Evolutionary conservation across 2,329 filamentous ascomycete genomes (phyloP).

Genomic region (Acephala macrosclerotiorum): DNA sequence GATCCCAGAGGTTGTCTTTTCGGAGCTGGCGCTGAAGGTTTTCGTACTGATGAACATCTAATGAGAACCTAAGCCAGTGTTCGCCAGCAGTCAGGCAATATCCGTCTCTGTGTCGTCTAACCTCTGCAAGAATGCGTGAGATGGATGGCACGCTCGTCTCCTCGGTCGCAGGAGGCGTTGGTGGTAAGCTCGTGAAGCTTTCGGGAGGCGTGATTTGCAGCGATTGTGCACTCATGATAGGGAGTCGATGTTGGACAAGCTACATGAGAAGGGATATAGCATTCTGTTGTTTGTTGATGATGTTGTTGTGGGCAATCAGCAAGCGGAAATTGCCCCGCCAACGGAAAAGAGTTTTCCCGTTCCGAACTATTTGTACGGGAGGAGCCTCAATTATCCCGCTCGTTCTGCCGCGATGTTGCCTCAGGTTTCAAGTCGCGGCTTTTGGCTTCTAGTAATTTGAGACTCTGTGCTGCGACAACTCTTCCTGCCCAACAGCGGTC

Average conservation of each 20-base stretch:
- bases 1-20: slow-evolving; percentile 26
- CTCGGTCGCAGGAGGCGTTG: slow-evolving; percentile 26
- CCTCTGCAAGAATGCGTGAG: slow-evolving; percentile 25
- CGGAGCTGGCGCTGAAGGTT: slow-evolving; percentile 25
- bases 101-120: slow-evolving; percentile 25
- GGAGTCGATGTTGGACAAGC: slow-evolving; percentile 16
- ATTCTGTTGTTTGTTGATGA: slow-evolving; percentile 17
- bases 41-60: slow-evolving; percentile 23
- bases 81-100: slow-evolving; percentile 16
- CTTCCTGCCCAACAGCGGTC: too few relatives aligned
- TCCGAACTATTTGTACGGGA: background rate
- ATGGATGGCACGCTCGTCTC: slow-evolving; percentile 23
- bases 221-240: slow-evolving; percentile 29
- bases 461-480: too few relatives aligned
- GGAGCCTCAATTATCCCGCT: too few relatives aligned
- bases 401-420: too few relatives aligned
- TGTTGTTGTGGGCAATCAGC: slow-evolving; percentile 7
- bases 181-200: slow-evolving; percentile 29
- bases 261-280: slow-evolving; percentile 10
- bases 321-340: slow-evolving; percentile 5
- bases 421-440: too few relatives aligned
- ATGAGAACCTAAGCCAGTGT: slow-evolving; percentile 23
- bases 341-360: slow-evolving; percentile 14
- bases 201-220: slow-evolving; percentile 26
- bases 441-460: too few relatives aligned